Base-by-base conservation (phyloP, 2,329 filamentous ascomycete species). In the Penicillium sp. region DNA sequence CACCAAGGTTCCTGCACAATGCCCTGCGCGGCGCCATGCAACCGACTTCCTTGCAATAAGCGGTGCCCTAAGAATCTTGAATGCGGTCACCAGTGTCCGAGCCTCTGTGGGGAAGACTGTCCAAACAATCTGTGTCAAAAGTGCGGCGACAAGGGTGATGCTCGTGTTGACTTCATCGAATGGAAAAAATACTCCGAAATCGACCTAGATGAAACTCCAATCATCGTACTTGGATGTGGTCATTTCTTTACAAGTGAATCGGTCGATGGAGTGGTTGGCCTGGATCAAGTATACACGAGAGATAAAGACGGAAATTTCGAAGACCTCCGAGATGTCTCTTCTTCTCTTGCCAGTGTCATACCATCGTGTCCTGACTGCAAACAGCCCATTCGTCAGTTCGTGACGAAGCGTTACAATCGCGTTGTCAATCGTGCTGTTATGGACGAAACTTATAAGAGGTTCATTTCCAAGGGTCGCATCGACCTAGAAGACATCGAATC, bases 391-490 rank as follows among this genome's bases (percentile, higher is more conserved):
- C 53, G 53, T 19, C 36, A 53, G n/a, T 55, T 55, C 30, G 46
- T 55, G 22, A 55, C 50, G 2, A 55, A 50, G 27, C 46, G 50
- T 7, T 55, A 55, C 36, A 53, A 53, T 44, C 43, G 50, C 14
- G 46, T 43, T 16, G n/a, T 55, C 33, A 53, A 53, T 11, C 50
- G 53, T 19, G 50, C 53, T 27, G 40, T 55, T 9, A 48, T 53
- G 40, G 50, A 53, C 10, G 46, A 55, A 19, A 50, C 40, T 30
- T 49, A 1, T 2, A 55, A 52, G 30, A 34, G 49, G 27, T 47
- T 52, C 38, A 27, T 52, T 28, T 22, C 39, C 29, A 52, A 55
- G 7, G 48, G 44, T 33, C 52, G 40, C 13, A 33, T 5, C 0
- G 44, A 52, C 22, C 45, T 54, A 5, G 37, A n/a, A 34, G 1